phyloP scores from a whole-genome alignment of 1,139 yeast species.

The Saccharomyces hybrid region DNA sequence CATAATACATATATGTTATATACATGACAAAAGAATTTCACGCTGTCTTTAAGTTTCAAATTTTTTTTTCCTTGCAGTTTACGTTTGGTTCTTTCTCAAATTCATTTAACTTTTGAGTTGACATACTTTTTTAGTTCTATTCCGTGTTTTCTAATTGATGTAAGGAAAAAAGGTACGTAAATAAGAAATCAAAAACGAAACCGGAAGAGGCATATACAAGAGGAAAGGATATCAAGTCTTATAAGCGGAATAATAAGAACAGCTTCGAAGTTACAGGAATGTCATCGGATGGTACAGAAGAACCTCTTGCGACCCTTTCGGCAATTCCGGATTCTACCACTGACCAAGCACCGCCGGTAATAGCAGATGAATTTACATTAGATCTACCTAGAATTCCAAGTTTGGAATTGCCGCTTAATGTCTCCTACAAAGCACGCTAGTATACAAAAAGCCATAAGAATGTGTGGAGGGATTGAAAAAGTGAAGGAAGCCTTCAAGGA shows the following conservation, averaged over 20 bases:
- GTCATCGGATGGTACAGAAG: background rate
- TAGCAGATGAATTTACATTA: constrained; percentile 49
- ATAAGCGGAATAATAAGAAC: background rate
- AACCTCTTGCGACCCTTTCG: background rate
- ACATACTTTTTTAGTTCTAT: too few species aligned
- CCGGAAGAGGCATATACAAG: background rate
- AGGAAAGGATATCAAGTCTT: background rate
- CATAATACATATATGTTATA: background rate
- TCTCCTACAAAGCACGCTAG: constrained; percentile 39
- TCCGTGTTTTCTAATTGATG: background rate
- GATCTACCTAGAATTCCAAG: constrained; percentile 72
- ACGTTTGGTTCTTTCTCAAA: background rate
- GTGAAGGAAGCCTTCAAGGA: constrained; percentile 35
- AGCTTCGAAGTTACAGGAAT: background rate
- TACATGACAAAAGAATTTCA: background rate
- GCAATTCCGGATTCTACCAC: constrained; percentile 2
- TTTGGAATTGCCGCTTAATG: constrained; percentile 74
- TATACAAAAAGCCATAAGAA: constrained; percentile 51
- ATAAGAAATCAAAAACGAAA: background rate
- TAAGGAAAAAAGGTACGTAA: background rate
- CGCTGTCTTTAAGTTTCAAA: background rate
- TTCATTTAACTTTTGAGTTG: too few species aligned
- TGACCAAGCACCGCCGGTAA: constrained; percentile 7
- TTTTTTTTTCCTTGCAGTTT: background rate
- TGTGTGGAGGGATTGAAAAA: constrained; percentile 67